Base-by-base conservation (phyloP, 139 green algal species). In the Deuterostichococcus epilithicus region DNA sequence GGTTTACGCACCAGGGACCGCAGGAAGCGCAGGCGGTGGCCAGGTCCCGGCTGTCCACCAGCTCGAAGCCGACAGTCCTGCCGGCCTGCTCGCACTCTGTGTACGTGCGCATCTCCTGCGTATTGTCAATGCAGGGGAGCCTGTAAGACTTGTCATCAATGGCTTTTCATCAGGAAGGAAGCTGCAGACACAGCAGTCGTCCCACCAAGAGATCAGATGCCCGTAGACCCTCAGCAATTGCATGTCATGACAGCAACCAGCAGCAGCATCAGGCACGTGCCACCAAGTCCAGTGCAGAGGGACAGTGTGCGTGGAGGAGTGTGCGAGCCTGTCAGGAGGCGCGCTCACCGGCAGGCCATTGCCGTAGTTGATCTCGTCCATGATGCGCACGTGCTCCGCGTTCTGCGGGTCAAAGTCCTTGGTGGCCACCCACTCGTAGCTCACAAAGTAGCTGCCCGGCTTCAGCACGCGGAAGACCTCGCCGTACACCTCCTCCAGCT, bases 351-450 rank as follows among this genome's bases (percentile, higher is more conserved):
- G 96, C 75, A 99, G 88, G 13, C 94, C 95, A 77, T 99, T 99
- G 77, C 95, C 96, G 78, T 94, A 95, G 85, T 97, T 96, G 88
- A 99, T 99, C 68, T 95, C 92, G 69, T 99, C 95, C 3, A 97
- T 95, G 85, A 96, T 93, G 4, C 81, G 76, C 26, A 97, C 94
- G 80, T 99, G 96, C 42, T 88, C 78, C 1, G 74, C 36, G 87
- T 99, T 97, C 45, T 76, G 84, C 3, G 83, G 8, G 82, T 99
- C 90, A 80, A 89, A 99, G 52, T 82, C 69, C 28, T 86, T 72
- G 22, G 96, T 99, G 35, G 89, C 91, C 26, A 99, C 92, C 96
- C 96, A 99, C 83, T 99, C 96, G 80, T 99, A 99, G 36, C 86
- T 91, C 60, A 91, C 87, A 80, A 98, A 98, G 20, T 86, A 78